Conservation (phyloP, 2,329 filamentous ascomycete species). For the Didymella glomerata region DNA sequence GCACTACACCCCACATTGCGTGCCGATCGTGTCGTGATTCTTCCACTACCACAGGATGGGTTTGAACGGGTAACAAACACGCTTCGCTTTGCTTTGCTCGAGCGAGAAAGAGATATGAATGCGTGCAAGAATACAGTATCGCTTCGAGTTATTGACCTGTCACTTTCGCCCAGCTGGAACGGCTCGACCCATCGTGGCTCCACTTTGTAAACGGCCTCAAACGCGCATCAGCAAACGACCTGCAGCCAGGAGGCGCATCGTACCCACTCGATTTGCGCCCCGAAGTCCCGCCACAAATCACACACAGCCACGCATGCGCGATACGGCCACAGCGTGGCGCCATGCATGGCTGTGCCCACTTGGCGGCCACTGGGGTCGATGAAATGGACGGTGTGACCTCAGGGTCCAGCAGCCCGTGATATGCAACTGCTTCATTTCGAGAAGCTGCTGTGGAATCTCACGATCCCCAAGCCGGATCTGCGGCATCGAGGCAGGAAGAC, state of each 20-base stretch:
- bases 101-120: not conserved
- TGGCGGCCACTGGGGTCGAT: constrained; percentile 12
- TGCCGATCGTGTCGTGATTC: constrained; percentile 3
- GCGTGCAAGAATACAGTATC: not conserved
- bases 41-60: not conserved
- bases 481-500: constrained; percentile 6
- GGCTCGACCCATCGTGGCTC: constrained; percentile 20
- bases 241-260: constrained; percentile 17
- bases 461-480: constrained; percentile 22
- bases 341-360: constrained; percentile 26
- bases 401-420: constrained; percentile 10
- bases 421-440: constrained; percentile 18
- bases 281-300: constrained; percentile 25
- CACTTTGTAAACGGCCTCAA: constrained; percentile 22
- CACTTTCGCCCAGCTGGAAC: constrained; percentile 4
- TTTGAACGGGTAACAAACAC: too few species aligned
- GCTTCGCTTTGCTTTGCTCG: not conserved
- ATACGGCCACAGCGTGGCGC: constrained; percentile 21
- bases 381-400: constrained; percentile 19
- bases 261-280: constrained; percentile 17
- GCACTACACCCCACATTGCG: constrained; percentile 14
- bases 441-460: constrained; percentile 10
- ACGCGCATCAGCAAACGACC: constrained; percentile 11
- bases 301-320: constrained; percentile 24
- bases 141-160: not conserved